These are phyloP conservation scores for Pterocarpus santalinus DNA, from an alignment of 306 rosid genomes.

Conservation along the genomic window DNA sequence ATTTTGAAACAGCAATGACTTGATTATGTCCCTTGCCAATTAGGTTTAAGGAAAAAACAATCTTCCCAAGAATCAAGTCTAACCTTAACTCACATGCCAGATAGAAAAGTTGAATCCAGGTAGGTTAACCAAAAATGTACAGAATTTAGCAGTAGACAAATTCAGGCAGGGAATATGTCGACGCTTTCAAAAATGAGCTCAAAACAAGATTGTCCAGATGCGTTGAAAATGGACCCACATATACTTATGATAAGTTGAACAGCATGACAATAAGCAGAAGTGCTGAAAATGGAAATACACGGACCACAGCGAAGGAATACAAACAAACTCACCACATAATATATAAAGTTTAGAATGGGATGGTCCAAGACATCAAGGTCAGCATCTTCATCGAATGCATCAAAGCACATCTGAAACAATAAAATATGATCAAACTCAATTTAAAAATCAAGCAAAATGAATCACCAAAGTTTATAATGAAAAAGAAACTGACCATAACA, in stretches of 20 bases:
- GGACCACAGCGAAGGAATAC: not conserved
- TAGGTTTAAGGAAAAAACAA: constrained; percentile 27
- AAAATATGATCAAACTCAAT: constrained; percentile 35
- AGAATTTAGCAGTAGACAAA: constrained; percentile 12
- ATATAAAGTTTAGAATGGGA: constrained; percentile 86
- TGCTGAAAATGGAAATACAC: not conserved
- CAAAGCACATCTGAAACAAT: constrained; percentile 79
- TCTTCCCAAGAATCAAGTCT: constrained; percentile 21
- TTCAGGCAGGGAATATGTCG: constrained; percentile 3
- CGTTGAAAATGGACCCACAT: constrained; percentile 8
- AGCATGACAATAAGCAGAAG: constrained; percentile 22
- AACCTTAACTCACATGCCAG: constrained; percentile 18
- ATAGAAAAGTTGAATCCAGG: constrained; percentile 8
- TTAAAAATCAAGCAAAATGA: constrained; percentile 32
- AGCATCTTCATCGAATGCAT: constrained; percentile 84
- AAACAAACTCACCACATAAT: constrained; percentile 78
- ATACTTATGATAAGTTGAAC: constrained; percentile 29
- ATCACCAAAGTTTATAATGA: not conserved
- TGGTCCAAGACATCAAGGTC: constrained; percentile 94
- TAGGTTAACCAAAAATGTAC: constrained; percentile 36
- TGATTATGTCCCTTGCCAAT: constrained; percentile 13
- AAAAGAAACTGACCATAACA: constrained; percentile 78
- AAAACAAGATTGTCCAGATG: constrained; percentile 15
- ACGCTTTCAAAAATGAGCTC: constrained; percentile 14
- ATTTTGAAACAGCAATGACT: constrained; percentile 25